Evolutionary conservation across 2,329 filamentous ascomycete genomes (phyloP).

Genomic region (Colletotrichum magnum): DNA sequence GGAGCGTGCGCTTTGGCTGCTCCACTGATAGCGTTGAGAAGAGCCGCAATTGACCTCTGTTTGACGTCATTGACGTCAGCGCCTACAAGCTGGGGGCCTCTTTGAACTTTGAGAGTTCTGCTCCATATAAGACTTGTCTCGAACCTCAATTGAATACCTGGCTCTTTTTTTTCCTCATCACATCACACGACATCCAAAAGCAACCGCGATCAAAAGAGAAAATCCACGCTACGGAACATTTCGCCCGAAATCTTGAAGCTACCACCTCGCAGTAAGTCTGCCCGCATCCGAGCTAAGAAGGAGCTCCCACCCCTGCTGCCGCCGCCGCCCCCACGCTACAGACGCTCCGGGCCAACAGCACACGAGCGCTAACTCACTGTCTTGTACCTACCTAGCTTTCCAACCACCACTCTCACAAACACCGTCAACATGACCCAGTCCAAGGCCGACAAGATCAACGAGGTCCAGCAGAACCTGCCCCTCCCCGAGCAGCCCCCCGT

Average conservation of each 20-base stretch:
- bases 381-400: not conserved
- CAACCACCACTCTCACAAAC: not conserved
- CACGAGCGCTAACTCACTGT: constrained; percentile 16
- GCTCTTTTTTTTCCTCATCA: not conserved
- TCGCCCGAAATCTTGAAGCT: not conserved
- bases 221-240: not conserved
- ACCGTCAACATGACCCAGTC: constrained; percentile 56
- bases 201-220: not conserved
- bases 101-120: not conserved
- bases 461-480: constrained; percentile 80
- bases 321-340: not conserved
- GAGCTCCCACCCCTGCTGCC: not conserved
- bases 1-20: constrained; percentile 18
- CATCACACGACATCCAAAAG: constrained; percentile 3
- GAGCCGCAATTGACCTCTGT: constrained; percentile 37
- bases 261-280: constrained; percentile 3
- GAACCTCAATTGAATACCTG: too few species aligned
- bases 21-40: constrained; percentile 31
- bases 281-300: not conserved
- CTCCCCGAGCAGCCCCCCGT: constrained; percentile 83
- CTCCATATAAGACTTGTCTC: constrained; percentile 21
- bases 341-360: not conserved
- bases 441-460: constrained; percentile 76
- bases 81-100: not conserved
- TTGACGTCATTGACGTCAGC: constrained; percentile 44